phyloP scores from a whole-genome alignment of 1,284 basidiomycete genomes.

The Sanghuangporus weigelae region DNA sequence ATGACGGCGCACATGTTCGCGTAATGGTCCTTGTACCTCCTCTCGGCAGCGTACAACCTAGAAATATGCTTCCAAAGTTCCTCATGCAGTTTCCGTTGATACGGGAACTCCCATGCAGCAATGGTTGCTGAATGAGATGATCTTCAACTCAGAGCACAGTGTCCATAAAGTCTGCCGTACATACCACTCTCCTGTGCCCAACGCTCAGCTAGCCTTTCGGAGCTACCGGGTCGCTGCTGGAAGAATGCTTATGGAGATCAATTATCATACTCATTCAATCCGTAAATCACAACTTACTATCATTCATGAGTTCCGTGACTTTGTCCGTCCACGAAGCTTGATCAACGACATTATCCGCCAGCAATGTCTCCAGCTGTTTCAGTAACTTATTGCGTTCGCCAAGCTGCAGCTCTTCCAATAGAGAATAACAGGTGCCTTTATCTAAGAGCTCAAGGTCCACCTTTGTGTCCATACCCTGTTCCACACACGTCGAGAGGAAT shows the following conservation, averaged over 20 bases:
- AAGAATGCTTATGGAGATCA: not conserved
- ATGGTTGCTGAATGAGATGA: not conserved
- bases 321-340: not conserved
- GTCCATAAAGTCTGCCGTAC: not conserved
- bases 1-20: not conserved
- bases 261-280: not conserved
- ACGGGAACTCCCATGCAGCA: not conserved
- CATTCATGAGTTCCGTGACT: not conserved
- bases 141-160: not conserved
- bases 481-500: too few relatives aligned
- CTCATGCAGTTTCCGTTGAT: not conserved
- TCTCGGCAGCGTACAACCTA: not conserved
- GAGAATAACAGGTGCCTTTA: too few relatives aligned
- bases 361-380: not conserved
- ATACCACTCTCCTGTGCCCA: not conserved
- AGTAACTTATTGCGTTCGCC: not conserved
- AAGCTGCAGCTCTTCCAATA: not conserved
- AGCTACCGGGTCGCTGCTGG: not conserved
- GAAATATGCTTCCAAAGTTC: not conserved
- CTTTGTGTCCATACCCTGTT: too few relatives aligned
- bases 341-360: not conserved
- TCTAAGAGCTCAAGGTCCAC: too few relatives aligned
- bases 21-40: not conserved
- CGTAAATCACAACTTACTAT: not conserved
- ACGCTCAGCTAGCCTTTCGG: not conserved